Base-by-base conservation (phyloP, 176 grass and related monocot genomes). In the Metroxylon sagu region DNA sequence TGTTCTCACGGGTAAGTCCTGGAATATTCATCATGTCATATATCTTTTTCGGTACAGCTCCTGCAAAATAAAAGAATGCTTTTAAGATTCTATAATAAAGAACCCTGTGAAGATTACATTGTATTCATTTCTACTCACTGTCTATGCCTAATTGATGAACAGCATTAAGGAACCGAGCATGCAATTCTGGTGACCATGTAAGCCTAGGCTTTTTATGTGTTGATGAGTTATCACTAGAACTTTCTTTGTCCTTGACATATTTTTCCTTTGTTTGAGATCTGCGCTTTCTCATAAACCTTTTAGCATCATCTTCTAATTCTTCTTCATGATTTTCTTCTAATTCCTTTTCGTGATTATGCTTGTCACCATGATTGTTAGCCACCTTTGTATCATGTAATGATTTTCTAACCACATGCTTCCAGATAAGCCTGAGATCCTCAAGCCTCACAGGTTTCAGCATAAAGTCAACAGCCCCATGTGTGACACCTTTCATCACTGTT, bases 351-450 rank as follows among this genome's bases (percentile, higher is more conserved):
- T 19, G 14, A 19, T 54, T 43, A 43, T 31, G 29, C 4, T 2
- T 64, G 14, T 35, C 3, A 29, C 50, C 25, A 53, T 3, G 49
- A 5, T 55, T 15, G 5, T 55, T 54, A 23, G 6, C 35, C 8
- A 0, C 52, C 4, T 23, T 23, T 23, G 35, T 56, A 27, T 26
- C 48, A 18, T 3, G 15, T 16, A 18, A 25, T 29, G 62, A 15
- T 52, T 65, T 65, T 7, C 7, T 68, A n/a, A 55, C 19, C 28
- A 56, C 65, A 23, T 68, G 52, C 28, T 68, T 68, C 65, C 52
- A 68, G 5, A 68, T 56, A 16, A 56, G 17, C 65, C 39, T 68
- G 7, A 68, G 27, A 25, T 68, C 52, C 28, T 55, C 65, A 56
- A 39, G 6, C 52, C 28, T 43, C 8, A 68, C 18, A 56, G 65